Conservation (phyloP, 768 basidiomycete species). For the Mycena leptocephala region DNA sequence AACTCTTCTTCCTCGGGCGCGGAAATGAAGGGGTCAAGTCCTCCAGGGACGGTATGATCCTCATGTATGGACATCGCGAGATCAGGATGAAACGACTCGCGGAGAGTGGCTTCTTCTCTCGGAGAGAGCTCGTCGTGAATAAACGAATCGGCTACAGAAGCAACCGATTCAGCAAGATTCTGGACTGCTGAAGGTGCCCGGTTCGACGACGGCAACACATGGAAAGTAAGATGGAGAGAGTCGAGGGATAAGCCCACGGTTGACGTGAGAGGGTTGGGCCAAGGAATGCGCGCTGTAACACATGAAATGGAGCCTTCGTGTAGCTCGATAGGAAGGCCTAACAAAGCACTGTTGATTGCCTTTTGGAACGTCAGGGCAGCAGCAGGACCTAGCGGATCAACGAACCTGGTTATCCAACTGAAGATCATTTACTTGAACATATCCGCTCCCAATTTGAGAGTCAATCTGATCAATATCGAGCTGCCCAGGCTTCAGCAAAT, state of each 20-base stretch:
- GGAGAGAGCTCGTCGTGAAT: conserved; percentile 86
- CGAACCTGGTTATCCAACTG: conserved; percentile 84
- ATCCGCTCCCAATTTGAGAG: conserved; percentile 93
- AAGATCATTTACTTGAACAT: conserved; percentile 88
- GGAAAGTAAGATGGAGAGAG: conserved; percentile 79
- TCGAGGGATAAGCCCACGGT: conserved; percentile 80
- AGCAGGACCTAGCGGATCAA: conserved; percentile 32
- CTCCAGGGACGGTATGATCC: conserved; percentile 76
- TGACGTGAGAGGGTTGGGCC: conserved; percentile 88
- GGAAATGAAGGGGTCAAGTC: conserved; percentile 70
- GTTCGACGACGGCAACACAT: conserved; percentile 53
- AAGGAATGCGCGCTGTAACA: conserved; percentile 86
- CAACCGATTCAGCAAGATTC: conserved; percentile 85
- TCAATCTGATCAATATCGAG: conserved; percentile 91
- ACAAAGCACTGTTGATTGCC: conserved; percentile 86
- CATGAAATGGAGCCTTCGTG: conserved; percentile 82
- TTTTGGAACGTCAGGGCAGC: conserved; percentile 45
- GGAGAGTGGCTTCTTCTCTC: conserved; percentile 79
- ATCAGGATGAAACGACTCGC: conserved; percentile 76
- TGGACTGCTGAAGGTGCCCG: conserved; percentile 39
- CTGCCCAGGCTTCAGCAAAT: conserved; percentile 91
- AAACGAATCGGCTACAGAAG: conserved; percentile 89
- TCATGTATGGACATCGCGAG: conserved; percentile 44
- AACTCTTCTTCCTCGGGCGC: conserved; percentile 58
- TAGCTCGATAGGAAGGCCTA: conserved; percentile 77